phyloP scores from a whole-genome alignment of 2,329 filamentous ascomycete species.

The Ciborinia camelliae region DNA sequence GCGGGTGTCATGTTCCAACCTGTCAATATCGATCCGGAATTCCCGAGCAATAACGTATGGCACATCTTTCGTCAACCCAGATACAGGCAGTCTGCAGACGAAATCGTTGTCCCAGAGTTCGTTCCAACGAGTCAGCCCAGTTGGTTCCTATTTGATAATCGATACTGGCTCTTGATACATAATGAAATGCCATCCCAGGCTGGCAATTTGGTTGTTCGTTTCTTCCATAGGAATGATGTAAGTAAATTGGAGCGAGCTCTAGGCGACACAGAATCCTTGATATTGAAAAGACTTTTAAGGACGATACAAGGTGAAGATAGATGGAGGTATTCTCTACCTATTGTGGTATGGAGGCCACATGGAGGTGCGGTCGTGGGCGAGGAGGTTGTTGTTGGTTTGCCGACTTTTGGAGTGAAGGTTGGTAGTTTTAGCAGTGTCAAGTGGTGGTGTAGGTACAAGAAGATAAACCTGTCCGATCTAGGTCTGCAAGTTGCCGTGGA shows the following conservation, averaged over 20 bases:
- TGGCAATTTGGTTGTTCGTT: not conserved
- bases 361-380: not conserved
- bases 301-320: not conserved
- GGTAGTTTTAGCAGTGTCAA: not conserved
- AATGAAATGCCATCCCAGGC: not conserved
- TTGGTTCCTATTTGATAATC: not conserved
- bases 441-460: slow-evolving; percentile 13
- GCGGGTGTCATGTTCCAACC: slow-evolving; percentile 29
- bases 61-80: slow-evolving; percentile 30
- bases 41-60: slow-evolving; percentile 19
- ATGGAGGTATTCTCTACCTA: slow-evolving; percentile 6
- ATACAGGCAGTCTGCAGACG: slow-evolving; percentile 11
- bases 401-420: slow-evolving; percentile 6
- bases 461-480: not conserved
- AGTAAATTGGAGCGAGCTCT: not conserved
- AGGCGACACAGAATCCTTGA: not conserved
- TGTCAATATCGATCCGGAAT: not conserved
- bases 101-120: slow-evolving; percentile 36
- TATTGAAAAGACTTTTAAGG: not conserved
- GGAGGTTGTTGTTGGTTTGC: slow-evolving; percentile 7
- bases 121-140: not conserved
- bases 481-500: not conserved
- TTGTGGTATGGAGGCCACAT: slow-evolving; percentile 10
- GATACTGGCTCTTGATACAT: slow-evolving; percentile 7
- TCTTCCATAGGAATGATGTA: not conserved